phyloP scores from a whole-genome alignment of 805 yeast genomes.

The Starmera pachycereana region DNA sequence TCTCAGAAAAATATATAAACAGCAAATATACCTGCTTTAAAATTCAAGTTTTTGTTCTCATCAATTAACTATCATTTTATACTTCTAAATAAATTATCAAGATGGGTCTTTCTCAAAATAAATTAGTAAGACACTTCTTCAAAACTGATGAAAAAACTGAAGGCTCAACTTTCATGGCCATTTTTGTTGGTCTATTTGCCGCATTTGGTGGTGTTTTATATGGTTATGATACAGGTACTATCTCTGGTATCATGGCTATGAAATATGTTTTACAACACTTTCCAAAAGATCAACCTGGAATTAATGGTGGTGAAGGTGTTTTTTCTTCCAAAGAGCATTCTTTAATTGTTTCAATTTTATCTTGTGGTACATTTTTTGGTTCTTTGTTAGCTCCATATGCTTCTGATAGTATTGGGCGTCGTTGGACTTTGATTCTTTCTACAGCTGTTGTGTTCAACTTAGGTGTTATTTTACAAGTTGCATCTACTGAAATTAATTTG shows the following conservation, averaged over 20 bases:
- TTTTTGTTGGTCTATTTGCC: conserved; percentile 48
- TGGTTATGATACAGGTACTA: conserved; percentile 62
- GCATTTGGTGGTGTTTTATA: conserved; percentile 58
- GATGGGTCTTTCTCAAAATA: conserved; percentile 4
- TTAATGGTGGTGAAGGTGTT: conserved; percentile 10
- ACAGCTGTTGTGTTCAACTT: conserved; percentile 39
- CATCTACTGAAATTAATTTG: conserved; percentile 34
- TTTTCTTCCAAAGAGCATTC: conserved; percentile 42
- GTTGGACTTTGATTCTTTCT: conserved; percentile 31
- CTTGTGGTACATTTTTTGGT: conserved; percentile 64
- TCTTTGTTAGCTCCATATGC: conserved; percentile 52
- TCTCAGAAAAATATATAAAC: no score
- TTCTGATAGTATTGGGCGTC: conserved; percentile 46
- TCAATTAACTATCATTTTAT: no score
- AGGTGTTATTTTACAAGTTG: conserved; percentile 42
- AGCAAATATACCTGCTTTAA: no score
- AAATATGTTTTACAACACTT: conserved; percentile 33
- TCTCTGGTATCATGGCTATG: conserved; percentile 60
- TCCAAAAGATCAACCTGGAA: conserved; percentile 24
- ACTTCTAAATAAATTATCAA: background rate
- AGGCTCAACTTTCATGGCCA: conserved; percentile 37
- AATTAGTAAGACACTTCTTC: conserved; percentile 20
- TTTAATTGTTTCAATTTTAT: conserved; percentile 61
- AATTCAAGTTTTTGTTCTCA: background rate
- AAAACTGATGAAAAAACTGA: conserved; percentile 37